Base-by-base conservation (phyloP, 129 eudicot genomes). In the Scalesia atractyloides region DNA sequence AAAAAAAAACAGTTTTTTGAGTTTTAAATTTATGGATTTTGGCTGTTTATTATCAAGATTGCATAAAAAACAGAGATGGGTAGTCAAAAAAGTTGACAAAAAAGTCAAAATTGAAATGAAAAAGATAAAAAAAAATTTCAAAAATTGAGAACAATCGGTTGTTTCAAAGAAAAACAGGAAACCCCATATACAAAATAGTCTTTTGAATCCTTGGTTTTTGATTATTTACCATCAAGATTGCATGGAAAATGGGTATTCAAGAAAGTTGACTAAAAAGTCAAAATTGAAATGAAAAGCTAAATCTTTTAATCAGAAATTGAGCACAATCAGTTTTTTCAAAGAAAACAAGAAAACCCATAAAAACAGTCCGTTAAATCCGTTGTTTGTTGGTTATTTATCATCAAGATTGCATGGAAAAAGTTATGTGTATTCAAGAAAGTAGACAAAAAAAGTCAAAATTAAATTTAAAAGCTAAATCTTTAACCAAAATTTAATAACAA, bases 401-500 rank as follows among this genome's bases (percentile, higher is more conserved):
- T 48, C 59, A 67, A 46, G 57, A 48, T 7, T 46, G 5, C 36
- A 67, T 69, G 14, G 13, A 50, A 7, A 50, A 9, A 30, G 33
- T 26, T 8, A 30, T 9, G 1, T 44, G 63, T 5, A 30, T 69
- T 49, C 48, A 68, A 49, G 73, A 68, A 68, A 68, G 26, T 68
- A 50, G 61, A 68, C 33, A 68, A 13, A 68, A 68, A 67, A 41
- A 41, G 72, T 67, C 72, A 67, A 48, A 67, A 48, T 65, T 48
- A 46, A 20, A 26, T 15, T 14, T 11, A 64, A 64, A 54, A 33
- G 56, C 36, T 72, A 49, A 72, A 43, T 59, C 26, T 58, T 58
- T 72, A 57, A 41, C 54, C 67, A 41, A 41, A 41, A 41, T 1
- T 41, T 41, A 41, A 41, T 41, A 41, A 41, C 46, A 41, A 41